Evolutionary conservation across 306 rosid genomes (phyloP), one percentile per base, ranked within the genome.

Genomic region (Trifolium fragiferum): DNA sequence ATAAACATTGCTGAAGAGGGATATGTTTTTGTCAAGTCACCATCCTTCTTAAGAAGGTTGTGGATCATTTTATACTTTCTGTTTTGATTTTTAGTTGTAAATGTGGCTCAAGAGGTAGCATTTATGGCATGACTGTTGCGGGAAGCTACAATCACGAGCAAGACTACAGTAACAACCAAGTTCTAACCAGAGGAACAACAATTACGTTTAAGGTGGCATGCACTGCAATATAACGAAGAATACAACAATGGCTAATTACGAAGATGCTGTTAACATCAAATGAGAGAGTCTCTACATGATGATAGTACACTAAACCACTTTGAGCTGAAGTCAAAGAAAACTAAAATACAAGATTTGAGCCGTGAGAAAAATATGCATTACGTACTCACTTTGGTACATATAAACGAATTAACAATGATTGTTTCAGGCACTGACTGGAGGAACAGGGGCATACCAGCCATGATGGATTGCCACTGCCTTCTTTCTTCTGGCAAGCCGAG

Each of bases 401-500:
- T 41, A 49, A 73, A 73, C 16, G 44, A 73, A 77, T n/a, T 35
- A 60, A n/a, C 8, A 20, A 11, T 11, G 54, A 71, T 74, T 51
- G 67, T 53, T 78, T 90, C 84, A 89, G 60, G 54, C 93, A 76
- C 68, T 77, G 10, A 12, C 70, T 66, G 82, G 83, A 19, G 94
- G 54, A 47, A 73, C 79, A 9, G 97, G 97, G 66, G 87, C 47
- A 59, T 95, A 95, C 99, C 99, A 95, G 74, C 99, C 99, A 71
- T 87, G 97, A 81, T 92, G 99, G 69, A 90, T 85, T 83, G 89
- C 99, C 15, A 95, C 87, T 7, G 90, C 87, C 81, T 92, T 92
- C 97, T 95, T 95, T 67, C 92, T 86, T 76, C 98, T 86, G 18
- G 99, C 95, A 67, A 95, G 90, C 50, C 99, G 88, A 66, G 99